These are phyloP conservation scores for Actinidia polygama DNA, from an alignment of 179 eudicot genomes.

Conservation along the genomic window DNA sequence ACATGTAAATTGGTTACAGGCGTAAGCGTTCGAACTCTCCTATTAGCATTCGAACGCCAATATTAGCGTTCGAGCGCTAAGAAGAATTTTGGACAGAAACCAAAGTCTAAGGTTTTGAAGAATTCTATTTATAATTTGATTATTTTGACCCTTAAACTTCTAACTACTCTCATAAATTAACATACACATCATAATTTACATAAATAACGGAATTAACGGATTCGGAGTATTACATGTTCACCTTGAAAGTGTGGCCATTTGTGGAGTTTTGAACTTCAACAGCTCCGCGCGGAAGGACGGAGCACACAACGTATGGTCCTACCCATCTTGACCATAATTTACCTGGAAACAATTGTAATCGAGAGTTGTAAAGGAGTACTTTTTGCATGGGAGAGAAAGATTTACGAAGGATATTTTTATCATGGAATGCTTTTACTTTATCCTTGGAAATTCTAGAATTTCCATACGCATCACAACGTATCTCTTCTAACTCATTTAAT, in stretches of 20 bases:
- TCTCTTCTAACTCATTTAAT: background rate
- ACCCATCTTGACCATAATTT: slow-evolving; percentile 2
- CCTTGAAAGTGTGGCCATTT: background rate
- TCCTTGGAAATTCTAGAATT: background rate
- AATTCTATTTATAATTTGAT: no score
- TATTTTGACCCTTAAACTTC: no score
- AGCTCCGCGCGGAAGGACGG: background rate
- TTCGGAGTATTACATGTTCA: background rate
- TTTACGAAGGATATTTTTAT: background rate
- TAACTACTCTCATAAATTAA: no score
- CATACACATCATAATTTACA: no score
- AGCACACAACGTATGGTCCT: slow-evolving; percentile 2
- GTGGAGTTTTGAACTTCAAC: background rate
- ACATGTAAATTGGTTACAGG: no score
- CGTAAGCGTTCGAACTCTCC: no score
- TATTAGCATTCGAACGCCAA: no score
- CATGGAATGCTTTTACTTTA: background rate
- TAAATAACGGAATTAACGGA: no score
- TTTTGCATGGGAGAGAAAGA: background rate
- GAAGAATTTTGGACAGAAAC: no score
- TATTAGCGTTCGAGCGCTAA: no score
- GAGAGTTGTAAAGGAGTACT: background rate
- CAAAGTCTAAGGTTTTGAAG: no score
- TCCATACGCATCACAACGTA: background rate
- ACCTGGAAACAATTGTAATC: background rate